Conservation (phyloP, 352 stramenopile species). For the Globisporangium okanoganense region DNA sequence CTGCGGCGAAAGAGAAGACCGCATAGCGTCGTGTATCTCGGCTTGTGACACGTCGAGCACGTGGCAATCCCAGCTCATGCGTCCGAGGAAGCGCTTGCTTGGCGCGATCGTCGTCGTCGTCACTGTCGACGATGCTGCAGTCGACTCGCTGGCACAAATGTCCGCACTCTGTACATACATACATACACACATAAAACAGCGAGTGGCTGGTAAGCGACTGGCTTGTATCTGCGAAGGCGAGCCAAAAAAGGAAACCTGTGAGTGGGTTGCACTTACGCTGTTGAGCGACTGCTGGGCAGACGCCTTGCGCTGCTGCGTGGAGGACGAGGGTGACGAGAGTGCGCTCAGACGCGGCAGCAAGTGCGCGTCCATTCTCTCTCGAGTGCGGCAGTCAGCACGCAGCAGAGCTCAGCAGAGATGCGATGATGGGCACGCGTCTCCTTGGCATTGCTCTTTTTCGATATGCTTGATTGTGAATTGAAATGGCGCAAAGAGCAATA, state of each 20-base stretch:
- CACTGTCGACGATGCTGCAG: not conserved
- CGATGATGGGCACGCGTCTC: not conserved
- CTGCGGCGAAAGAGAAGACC: not conserved
- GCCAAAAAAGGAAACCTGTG: not conserved
- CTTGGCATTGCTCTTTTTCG: not conserved
- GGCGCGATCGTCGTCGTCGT: not conserved
- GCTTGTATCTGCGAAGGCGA: not conserved
- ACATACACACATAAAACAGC: not conserved
- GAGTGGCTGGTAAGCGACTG: not conserved
- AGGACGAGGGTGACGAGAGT: not conserved
- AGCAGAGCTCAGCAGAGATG: not conserved
- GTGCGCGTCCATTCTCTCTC: not conserved
- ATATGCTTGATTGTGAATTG: no score
- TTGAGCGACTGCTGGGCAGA: not conserved
- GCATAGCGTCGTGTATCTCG: constrained; percentile 1
- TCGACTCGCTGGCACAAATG: not conserved
- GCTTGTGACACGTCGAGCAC: constrained; percentile 27
- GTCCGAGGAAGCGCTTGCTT: constrained; percentile 26
- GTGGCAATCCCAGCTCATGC: constrained; percentile 55
- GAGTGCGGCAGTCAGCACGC: not conserved
- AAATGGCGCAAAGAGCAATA: no score
- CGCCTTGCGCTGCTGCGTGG: no score
- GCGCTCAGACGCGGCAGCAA: not conserved
- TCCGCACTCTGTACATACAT: not conserved
- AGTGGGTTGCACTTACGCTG: not conserved